Evolutionary conservation across 140 eudicot species (phyloP), one percentile per base, ranked within the genome.

Genomic region (Ambrosia hybrid): DNA sequence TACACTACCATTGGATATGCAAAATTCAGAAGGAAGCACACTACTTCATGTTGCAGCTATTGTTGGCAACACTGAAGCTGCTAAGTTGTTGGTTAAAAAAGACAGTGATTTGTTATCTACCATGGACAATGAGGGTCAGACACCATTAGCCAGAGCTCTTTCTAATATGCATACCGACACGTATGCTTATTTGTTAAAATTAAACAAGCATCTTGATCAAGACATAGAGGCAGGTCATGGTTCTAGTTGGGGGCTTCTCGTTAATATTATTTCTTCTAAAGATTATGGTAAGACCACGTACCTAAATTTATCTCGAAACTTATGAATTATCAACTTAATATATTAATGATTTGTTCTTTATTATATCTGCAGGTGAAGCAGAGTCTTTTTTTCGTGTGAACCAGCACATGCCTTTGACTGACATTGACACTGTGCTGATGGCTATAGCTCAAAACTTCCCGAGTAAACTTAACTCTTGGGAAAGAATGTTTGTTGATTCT

Each of bases 21-120:
- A 26, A 65, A 65, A 65, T 65, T 16, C 70, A 43, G 70, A 65
- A 9, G 70, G 70, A 65, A 65, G 70, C 55, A 65, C 53, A 8
- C 38, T 65, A 10, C 70, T 65, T 65, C 70, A 65, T 65, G 30
- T 39, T 43, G 70, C 70, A 41, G 70, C 70, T 9, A 15, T 26
- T 8, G 55, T 65, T 65, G 70, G 70, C 56, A 65, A 65, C 48
- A 65, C 70, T 3, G 39, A 65, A 4, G 70, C 70, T 15, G 70
- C 70, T 43, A 15, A 11, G 51, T 39, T 65, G 9, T 43, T 65
- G 70, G 70, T 65, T 15, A 13, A 3, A 11, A 41, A 3, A 65
- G 4, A 43, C 70, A 33, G 8, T n/a, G 36, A 13, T 0, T 39
- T 64, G 69, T 39, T 64, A 34, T 41, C 3, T 38, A 30, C 33